These are phyloP conservation scores for Lactarius tabidus DNA, from an alignment of 768 basidiomycete species.

Conservation along the genomic window DNA sequence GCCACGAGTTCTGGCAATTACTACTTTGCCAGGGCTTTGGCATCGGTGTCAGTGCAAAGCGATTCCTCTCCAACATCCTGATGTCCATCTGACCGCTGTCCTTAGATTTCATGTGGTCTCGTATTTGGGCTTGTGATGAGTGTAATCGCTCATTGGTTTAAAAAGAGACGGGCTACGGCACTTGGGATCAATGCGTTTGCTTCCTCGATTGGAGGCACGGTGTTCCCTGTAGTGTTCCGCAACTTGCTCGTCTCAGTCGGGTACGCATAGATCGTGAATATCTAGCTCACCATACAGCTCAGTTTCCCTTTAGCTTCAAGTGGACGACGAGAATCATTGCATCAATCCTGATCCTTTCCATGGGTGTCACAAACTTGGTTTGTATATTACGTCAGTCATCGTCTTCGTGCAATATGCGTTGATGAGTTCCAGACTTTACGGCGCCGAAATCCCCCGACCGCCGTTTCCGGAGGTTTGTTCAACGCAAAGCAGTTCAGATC, in stretches of 20 bases:
- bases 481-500: constrained; percentile 53
- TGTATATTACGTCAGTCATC: constrained; percentile 12
- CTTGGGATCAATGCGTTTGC: no score
- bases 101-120: constrained; percentile 40
- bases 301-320: constrained; percentile 41
- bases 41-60: constrained; percentile 45
- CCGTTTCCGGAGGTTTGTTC: constrained; percentile 55
- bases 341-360: constrained; percentile 51
- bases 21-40: no score
- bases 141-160: constrained; percentile 71
- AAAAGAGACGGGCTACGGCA: no score
- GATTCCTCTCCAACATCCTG: not conserved
- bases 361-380: constrained; percentile 54
- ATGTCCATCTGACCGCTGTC: not conserved
- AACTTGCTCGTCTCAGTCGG: constrained; percentile 53
- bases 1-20: no score
- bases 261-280: constrained; percentile 31
- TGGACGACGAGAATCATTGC: constrained; percentile 69
- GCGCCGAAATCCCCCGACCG: constrained; percentile 51
- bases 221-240: no score
- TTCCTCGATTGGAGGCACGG: no score
- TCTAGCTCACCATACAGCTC: no score
- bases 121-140: constrained; percentile 60
- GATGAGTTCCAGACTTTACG: constrained; percentile 30
- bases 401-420: not conserved